Percentiles rank a stretch among this genome's conserved stretches.
phyloP scores from a whole-genome alignment of 495 filamentous ascomycete species.

The Talaromyces stipitatus region DNA sequence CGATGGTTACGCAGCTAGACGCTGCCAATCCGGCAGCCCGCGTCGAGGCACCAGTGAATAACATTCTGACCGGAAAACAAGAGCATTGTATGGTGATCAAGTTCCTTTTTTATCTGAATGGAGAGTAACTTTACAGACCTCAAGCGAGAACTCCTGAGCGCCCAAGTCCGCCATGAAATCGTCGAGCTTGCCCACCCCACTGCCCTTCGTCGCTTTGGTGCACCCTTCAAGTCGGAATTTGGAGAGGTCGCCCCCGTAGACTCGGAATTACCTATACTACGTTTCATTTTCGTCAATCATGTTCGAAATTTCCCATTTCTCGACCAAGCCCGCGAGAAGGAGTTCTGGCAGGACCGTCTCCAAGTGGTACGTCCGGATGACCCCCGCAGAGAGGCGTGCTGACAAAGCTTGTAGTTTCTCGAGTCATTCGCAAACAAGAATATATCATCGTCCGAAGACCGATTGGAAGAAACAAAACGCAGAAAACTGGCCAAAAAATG shows the following conservation, averaged over 20 bases:
- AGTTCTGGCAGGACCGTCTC: constrained; percentile 98
- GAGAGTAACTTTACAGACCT: constrained; percentile 57
- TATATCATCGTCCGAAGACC: constrained; percentile 93
- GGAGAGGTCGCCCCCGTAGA: constrained; percentile 92
- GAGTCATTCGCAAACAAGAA: constrained; percentile 97
- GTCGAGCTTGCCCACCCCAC: constrained; percentile 88
- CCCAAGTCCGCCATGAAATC: constrained; percentile 85
- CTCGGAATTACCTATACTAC: constrained; percentile 85
- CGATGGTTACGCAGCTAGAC: constrained; percentile 2
- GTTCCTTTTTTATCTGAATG: background rate
- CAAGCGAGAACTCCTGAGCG: constrained; percentile 87
- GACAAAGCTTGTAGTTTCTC: constrained; percentile 59
- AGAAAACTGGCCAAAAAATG: constrained; percentile 87
- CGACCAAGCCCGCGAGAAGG: constrained; percentile 91
- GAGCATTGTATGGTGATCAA: constrained; percentile 71
- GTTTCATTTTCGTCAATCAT: constrained; percentile 98
- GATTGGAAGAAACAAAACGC: constrained; percentile 92
- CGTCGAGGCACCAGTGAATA: constrained; percentile 31
- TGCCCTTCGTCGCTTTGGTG: constrained; percentile 88
- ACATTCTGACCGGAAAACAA: constrained; percentile 86
- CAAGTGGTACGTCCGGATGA: constrained; percentile 64
- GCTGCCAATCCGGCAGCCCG: background rate
- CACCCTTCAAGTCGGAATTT: constrained; percentile 84
- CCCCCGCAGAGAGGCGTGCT: background rate
- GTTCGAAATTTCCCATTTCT: constrained; percentile 96